Percentiles rank a stretch among this genome's conserved stretches.
Evolutionary conservation across 2,329 filamentous ascomycete species (phyloP).

Genomic region (Pleomassaria siparia): DNA sequence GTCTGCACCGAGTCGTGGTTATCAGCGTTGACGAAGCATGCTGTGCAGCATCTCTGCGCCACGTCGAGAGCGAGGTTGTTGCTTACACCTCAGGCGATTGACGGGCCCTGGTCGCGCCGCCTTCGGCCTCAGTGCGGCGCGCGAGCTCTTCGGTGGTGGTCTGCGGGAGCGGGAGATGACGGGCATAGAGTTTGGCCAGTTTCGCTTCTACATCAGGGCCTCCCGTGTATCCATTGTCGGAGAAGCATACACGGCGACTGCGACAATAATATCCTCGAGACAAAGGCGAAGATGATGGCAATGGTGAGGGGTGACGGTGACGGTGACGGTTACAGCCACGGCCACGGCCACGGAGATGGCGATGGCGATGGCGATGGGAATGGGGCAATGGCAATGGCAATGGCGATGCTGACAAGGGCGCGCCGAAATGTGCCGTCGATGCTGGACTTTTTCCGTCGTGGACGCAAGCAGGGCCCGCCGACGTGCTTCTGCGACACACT

Average conservation of each 20-base stretch:
- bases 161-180: conserved; percentile 42
- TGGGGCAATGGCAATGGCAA: conserved; percentile 7
- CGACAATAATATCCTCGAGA: neutral
- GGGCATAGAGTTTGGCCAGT: conserved; percentile 41
- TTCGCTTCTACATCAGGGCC: no score
- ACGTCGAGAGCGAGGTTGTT: conserved; percentile 6
- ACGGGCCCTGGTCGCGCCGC: conserved; percentile 25
- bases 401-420: neutral
- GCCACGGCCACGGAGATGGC: conserved; percentile 1
- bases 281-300: conserved; percentile 12
- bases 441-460: conserved; percentile 20
- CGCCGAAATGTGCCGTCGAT: conserved; percentile 24
- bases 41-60: neutral
- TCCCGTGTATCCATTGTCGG: conserved; percentile 20
- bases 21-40: conserved; percentile 7
- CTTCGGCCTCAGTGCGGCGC: conserved; percentile 30
- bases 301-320: conserved; percentile 19
- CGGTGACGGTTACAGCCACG: conserved; percentile 7
- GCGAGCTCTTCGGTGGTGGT: conserved; percentile 23
- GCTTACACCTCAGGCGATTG: conserved; percentile 18
- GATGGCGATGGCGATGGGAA: conserved; percentile 13
- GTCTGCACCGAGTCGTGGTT: conserved; percentile 22
- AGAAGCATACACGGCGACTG: conserved; percentile 16
- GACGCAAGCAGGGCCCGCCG: conserved; percentile 25
- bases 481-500: conserved; percentile 26